Percentiles rank a stretch among this genome's conserved stretches.
These are phyloP conservation scores for Trichoderma parareesei DNA, from an alignment of 495 filamentous ascomycete genomes.

Conservation along the genomic window DNA sequence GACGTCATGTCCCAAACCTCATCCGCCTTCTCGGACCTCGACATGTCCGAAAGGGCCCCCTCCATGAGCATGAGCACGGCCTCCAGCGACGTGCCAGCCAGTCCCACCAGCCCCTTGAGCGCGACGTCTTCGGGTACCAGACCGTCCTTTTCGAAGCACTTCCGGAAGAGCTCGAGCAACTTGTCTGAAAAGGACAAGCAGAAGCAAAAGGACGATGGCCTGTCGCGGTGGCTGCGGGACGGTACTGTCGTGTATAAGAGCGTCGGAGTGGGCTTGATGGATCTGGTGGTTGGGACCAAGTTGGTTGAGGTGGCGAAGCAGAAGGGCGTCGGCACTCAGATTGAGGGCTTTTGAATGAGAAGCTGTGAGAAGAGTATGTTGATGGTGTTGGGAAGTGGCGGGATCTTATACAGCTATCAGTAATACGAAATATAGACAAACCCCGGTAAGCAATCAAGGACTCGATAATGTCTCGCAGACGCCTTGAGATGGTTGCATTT, in stretches of 20 bases:
- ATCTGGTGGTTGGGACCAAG: slow-evolving; percentile 66
- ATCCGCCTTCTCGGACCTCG: slow-evolving; percentile 15
- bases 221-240: slow-evolving; percentile 55
- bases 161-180: slow-evolving; percentile 17
- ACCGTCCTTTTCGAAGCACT: slow-evolving; percentile 14
- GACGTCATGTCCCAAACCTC: slow-evolving; percentile 16
- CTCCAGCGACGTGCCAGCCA: slow-evolving; percentile 18
- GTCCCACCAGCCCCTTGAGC: slow-evolving; percentile 20
- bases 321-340: slow-evolving; percentile 60
- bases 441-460: too few relatives aligned
- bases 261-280: slow-evolving; percentile 75
- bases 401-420: background rate
- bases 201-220: slow-evolving; percentile 22
- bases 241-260: slow-evolving; percentile 88
- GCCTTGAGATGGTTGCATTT: background rate
- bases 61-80: slow-evolving; percentile 28
- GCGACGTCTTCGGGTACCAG: slow-evolving; percentile 21
- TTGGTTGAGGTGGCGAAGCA: slow-evolving; percentile 65
- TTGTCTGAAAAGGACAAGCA: slow-evolving; percentile 20
- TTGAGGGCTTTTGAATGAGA: slow-evolving; percentile 55
- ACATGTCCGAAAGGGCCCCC: slow-evolving; percentile 19
- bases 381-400: background rate
- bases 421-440: background rate
- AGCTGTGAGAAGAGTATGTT: background rate
- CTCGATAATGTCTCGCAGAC: background rate